Evolutionary conservation across 192 early-diverging fungal genomes (phyloP).

Genomic region (Coemansia sp.): DNA sequence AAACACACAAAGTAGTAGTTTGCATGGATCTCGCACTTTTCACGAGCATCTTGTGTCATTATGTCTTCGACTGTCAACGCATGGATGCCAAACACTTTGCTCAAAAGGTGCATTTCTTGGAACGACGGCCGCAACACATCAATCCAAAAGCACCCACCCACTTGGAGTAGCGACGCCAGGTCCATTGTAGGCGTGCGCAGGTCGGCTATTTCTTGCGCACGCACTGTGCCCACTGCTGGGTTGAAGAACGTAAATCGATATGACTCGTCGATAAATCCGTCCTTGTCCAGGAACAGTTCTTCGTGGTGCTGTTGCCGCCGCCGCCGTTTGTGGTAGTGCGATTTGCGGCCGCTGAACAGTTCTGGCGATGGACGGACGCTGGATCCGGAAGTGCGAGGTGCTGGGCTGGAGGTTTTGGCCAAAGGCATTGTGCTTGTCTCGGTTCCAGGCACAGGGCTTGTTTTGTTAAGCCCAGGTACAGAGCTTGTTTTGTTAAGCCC

Average conservation of each 20-base stretch:
- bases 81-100: slow-evolving; percentile 71
- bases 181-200: slow-evolving; percentile 50
- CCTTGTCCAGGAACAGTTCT: slow-evolving; percentile 52
- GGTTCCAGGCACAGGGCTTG: too few relatives aligned
- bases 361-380: neutral
- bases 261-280: slow-evolving; percentile 54
- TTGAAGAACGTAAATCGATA: slow-evolving; percentile 71
- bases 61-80: slow-evolving; percentile 91
- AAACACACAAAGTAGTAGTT: slow-evolving; percentile 93
- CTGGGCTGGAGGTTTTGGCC: neutral
- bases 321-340: neutral
- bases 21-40: slow-evolving; percentile 77
- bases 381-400: neutral
- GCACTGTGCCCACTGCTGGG: slow-evolving; percentile 61
- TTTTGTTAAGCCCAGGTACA: too few relatives aligned
- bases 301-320: slow-evolving; percentile 35
- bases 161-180: slow-evolving; percentile 34
- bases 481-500: too few relatives aligned
- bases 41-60: slow-evolving; percentile 82
- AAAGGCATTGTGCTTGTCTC: too few relatives aligned
- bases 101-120: slow-evolving; percentile 62
- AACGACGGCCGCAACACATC: slow-evolving; percentile 65
- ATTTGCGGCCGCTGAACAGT: neutral
- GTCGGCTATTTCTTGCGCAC: slow-evolving; percentile 57
- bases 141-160: slow-evolving; percentile 70